Conservation (phyloP, 192 early-diverging fungal species). For the Podila minutissima region DNA sequence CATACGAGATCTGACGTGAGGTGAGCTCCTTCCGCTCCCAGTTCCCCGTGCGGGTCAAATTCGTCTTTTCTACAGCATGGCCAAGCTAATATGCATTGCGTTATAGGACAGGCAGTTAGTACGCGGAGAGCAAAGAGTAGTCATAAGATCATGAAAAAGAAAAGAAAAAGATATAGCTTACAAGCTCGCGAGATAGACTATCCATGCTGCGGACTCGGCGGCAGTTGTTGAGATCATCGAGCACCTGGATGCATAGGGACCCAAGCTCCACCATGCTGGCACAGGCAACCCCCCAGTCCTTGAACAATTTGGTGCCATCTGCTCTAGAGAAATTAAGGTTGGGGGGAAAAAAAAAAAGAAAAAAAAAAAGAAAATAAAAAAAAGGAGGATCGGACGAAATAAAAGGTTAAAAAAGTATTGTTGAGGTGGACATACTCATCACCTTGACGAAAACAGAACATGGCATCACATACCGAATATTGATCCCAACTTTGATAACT, state of each 20-base stretch:
- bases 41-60: slow-evolving; percentile 22
- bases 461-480: slow-evolving; percentile 29
- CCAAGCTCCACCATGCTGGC: slow-evolving; percentile 34
- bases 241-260: slow-evolving; percentile 20
- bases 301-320: slow-evolving; percentile 43
- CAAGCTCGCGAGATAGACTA: slow-evolving; percentile 16
- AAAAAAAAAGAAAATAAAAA: not conserved
- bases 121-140: too few relatives aligned
- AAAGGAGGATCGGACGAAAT: not conserved
- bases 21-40: slow-evolving; percentile 25
- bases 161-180: slow-evolving; percentile 3
- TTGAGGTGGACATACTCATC: too few relatives aligned
- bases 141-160: too few relatives aligned
- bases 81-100: slow-evolving; percentile 10
- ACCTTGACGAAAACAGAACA: not conserved
- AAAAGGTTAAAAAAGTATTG: not conserved
- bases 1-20: slow-evolving; percentile 17
- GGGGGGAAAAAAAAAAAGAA: not conserved
- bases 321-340: slow-evolving; percentile 2
- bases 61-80: slow-evolving; percentile 23
- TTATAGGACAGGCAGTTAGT: not conserved
- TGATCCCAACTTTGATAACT: slow-evolving; percentile 44
- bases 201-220: slow-evolving; percentile 39
- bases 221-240: slow-evolving; percentile 4
- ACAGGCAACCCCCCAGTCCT: slow-evolving; percentile 42